phyloP scores from a whole-genome alignment of 768 basidiomycete species.

The Cubamyces sp. region DNA sequence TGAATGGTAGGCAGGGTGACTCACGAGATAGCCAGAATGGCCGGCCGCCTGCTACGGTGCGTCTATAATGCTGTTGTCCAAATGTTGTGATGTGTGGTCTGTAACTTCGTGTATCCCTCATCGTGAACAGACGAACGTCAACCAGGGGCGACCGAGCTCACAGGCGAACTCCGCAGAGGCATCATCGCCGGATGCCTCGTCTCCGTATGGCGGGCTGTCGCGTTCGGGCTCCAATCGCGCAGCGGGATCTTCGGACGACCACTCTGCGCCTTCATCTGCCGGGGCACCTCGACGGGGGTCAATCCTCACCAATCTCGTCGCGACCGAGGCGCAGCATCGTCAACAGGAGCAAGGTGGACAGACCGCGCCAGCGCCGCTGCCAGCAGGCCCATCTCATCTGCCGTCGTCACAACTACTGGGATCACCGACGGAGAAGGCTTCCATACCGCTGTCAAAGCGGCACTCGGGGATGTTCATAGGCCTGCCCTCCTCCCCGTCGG shows the following conservation, averaged over 20 bases:
- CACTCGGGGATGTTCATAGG: constrained; percentile 27
- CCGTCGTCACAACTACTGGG: constrained; percentile 17
- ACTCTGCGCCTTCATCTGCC: constrained; percentile 19
- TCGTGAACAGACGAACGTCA: constrained; percentile 4
- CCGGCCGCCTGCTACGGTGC: constrained; percentile 39
- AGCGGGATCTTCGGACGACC: constrained; percentile 18
- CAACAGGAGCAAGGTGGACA: constrained; percentile 20
- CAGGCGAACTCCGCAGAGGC: constrained; percentile 17
- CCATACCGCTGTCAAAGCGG: constrained; percentile 24
- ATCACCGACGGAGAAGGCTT: constrained; percentile 22
- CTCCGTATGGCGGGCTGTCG: constrained; percentile 17
- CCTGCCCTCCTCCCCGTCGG: constrained; percentile 26
- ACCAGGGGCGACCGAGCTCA: constrained; percentile 14
- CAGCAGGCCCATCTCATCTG: constrained; percentile 1
- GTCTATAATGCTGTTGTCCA: not conserved
- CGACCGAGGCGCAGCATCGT: constrained; percentile 19
- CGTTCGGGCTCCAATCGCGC: constrained; percentile 19
- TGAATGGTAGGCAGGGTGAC: constrained; percentile 27
- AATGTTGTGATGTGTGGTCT: not conserved
- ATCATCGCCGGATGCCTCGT: constrained; percentile 21
- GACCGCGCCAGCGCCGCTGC: constrained; percentile 7
- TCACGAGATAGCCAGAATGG: constrained; percentile 34
- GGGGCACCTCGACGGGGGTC: constrained; percentile 13
- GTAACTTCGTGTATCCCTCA: not conserved
- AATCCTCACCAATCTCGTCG: constrained; percentile 10